Percentiles rank a stretch among this genome's conserved stretches.
Conservation (phyloP, 2,329 filamentous ascomycete species). For the Sporothrix inflata region DNA sequence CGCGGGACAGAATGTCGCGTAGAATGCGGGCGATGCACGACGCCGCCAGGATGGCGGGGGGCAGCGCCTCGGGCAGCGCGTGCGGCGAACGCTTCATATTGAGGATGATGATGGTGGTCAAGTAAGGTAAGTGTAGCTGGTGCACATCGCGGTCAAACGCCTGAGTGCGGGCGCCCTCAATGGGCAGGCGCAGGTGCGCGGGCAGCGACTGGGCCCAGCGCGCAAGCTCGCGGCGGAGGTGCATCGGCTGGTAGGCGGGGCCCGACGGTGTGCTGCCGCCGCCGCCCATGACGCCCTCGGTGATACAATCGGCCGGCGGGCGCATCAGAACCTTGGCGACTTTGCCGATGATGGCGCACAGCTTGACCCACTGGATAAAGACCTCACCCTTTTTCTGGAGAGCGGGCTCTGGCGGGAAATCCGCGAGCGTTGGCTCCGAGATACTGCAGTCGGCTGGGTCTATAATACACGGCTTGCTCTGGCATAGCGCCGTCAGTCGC, state of each 20-base stretch:
- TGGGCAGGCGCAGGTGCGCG: not conserved
- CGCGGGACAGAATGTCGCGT: conserved; percentile 17
- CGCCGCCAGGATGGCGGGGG: conserved; percentile 16
- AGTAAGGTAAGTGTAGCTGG: conserved; percentile 21
- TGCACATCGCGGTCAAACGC: conserved; percentile 24
- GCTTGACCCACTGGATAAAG: conserved; percentile 26
- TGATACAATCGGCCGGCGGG: not conserved
- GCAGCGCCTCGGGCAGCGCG: conserved; percentile 12
- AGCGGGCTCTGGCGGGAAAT: conserved; percentile 9
- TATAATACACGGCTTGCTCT: conserved; percentile 24
- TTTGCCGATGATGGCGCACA: conserved; percentile 21
- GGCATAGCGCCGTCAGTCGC: conserved; percentile 7
- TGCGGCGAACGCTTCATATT: conserved; percentile 25
- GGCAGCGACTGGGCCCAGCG: conserved; percentile 17
- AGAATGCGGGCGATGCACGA: conserved; percentile 24
- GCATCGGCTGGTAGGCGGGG: not conserved
- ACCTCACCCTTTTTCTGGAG: conserved; percentile 23
- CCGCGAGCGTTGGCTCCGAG: conserved; percentile 7
- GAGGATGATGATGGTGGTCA: conserved; percentile 22
- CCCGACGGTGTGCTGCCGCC: not conserved
- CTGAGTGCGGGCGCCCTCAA: not conserved
- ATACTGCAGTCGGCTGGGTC: conserved; percentile 25
- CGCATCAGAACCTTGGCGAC: conserved; percentile 16
- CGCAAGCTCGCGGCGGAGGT: conserved; percentile 13
- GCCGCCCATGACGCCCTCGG: not conserved